These are phyloP conservation scores for Mycena indigotica DNA, from an alignment of 768 basidiomycete species.

Conservation along the genomic window DNA sequence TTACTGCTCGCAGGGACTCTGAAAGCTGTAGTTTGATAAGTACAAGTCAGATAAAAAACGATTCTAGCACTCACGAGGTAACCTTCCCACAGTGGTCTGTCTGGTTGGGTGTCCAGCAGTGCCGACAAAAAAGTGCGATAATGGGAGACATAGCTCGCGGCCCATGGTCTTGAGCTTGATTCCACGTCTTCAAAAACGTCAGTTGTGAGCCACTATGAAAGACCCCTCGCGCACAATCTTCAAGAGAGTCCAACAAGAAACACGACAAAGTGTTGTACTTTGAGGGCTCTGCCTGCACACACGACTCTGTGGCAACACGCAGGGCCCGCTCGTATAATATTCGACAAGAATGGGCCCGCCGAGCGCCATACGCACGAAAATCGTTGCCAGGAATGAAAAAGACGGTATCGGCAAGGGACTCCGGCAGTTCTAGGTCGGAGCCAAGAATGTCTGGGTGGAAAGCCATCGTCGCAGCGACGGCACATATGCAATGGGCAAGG, in stretches of 20 bases:
- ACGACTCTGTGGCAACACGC: background rate
- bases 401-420: background rate
- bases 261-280: background rate
- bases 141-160: conserved; percentile 2
- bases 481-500: conserved; percentile 17
- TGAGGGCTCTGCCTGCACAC: background rate
- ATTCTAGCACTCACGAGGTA: background rate
- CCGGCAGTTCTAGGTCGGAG: background rate
- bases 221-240: background rate
- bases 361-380: background rate
- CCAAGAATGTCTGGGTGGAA: conserved; percentile 9
- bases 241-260: background rate
- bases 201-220: background rate
- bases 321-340: background rate
- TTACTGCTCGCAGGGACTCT: background rate
- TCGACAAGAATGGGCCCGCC: background rate
- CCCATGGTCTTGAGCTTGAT: conserved; percentile 3
- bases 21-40: background rate
- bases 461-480: conserved; percentile 6
- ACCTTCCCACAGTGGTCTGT: background rate
- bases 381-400: background rate
- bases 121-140: background rate
- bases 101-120: background rate
- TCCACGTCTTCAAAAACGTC: background rate
- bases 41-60: background rate